Evolutionary conservation across 2,329 filamentous ascomycete genomes (phyloP).

Genomic region (Xylaria sp.): DNA sequence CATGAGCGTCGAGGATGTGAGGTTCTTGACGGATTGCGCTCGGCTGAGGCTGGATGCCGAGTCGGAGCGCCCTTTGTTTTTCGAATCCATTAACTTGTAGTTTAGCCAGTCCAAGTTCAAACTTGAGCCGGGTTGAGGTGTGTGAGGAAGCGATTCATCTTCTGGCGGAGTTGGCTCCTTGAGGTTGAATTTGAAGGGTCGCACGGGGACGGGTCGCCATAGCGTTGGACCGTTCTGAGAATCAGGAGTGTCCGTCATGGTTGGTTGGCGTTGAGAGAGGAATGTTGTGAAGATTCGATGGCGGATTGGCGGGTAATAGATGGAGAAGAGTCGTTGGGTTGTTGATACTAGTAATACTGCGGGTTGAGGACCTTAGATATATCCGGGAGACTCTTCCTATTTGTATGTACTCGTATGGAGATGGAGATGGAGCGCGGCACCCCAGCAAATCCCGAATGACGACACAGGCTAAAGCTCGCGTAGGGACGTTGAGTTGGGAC

Average conservation of each 20-base stretch:
- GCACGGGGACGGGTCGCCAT: conserved; percentile 64
- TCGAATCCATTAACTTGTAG: conserved; percentile 29
- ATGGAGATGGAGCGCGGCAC: no score
- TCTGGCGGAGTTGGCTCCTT: conserved; percentile 42
- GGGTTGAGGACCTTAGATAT: no score
- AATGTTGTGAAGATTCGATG: not conserved
- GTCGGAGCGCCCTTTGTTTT: conserved; percentile 21
- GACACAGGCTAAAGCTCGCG: no score
- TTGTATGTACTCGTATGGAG: no score
- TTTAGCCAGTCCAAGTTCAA: conserved; percentile 35
- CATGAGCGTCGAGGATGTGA: conserved; percentile 82
- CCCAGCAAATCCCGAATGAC: no score
- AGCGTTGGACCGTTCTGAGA: conserved; percentile 46
- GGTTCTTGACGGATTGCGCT: conserved; percentile 73
- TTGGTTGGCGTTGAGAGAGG: not conserved
- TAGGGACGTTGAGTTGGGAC: no score
- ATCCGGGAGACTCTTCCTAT: no score
- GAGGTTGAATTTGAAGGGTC: conserved; percentile 60
- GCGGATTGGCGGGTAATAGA: not conserved
- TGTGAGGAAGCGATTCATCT: conserved; percentile 34
- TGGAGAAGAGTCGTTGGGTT: not conserved
- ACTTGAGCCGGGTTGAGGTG: conserved; percentile 44
- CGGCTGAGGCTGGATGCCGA: conserved; percentile 52
- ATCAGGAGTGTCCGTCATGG: conserved; percentile 25
- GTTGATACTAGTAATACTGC: no score